Base-by-base conservation (phyloP, 148 eudicot species). In the Rheum nobile region DNA sequence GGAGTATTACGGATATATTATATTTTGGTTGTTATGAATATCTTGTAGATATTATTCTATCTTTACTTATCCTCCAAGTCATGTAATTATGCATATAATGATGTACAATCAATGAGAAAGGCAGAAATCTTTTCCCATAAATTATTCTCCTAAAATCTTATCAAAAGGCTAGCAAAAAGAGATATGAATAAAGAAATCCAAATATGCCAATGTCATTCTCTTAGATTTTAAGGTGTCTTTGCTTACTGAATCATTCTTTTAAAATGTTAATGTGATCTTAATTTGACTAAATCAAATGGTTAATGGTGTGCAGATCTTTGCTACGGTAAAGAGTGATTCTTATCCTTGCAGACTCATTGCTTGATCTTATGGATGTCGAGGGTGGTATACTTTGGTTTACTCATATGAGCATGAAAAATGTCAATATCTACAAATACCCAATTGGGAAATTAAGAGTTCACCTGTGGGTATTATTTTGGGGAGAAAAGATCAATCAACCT, bases 401-500 rank as follows among this genome's bases (percentile, higher is more conserved):
- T 43, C 97, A 94, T 77, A 82, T 94, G 59, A 86, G 97, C 4
- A 94, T 94, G 97, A 90, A 84, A 68, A 87, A 74, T 74, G 83
- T 91, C 47, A 91, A 94, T 68, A 88, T 94, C 74, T 94, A 91
- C 71, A 89, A 85, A 75, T 94, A 94, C 76, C 98, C 98, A 8
- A 94, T 94, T 21, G 98, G 98, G 46, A 94, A 94, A 79, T 67
- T 94, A 81, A 82, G 98, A 79, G 97, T 94, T 46, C 98, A 94
- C 98, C 98, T 2, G 98, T 94, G 1, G 98, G 98, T 71, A 91
- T 94, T 59, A 86, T 94, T n/a, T n/a, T n/a, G n/a, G n/a, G n/a
- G n/a, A n/a, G n/a, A n/a, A n/a, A n/a, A n/a, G n/a, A n/a, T n/a
- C n/a, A n/a, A n/a, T n/a, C n/a, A n/a, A n/a, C n/a, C n/a, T n/a